Percentiles rank a stretch among this genome's conserved stretches.
phyloP scores from a whole-genome alignment of 2,329 filamentous ascomycete genomes.

The Penicillium sumatraense region DNA sequence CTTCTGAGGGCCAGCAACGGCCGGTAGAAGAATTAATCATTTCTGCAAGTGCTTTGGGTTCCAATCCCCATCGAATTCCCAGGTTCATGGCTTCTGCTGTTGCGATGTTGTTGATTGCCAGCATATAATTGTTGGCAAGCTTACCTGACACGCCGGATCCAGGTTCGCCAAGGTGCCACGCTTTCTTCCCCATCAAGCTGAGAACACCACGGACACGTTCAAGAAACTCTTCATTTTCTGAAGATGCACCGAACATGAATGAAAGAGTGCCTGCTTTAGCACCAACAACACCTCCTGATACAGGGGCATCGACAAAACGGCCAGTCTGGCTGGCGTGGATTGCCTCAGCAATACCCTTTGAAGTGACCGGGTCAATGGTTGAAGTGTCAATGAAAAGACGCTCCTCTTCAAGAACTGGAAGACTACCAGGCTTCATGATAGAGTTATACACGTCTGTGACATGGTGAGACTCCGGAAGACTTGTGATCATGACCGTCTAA shows the following conservation, averaged over 20 bases:
- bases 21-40: conserved; percentile 94
- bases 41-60: conserved; percentile 71
- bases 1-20: conserved; percentile 92
- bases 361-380: conserved; percentile 90
- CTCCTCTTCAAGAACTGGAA: conserved; percentile 58
- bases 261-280: conserved; percentile 85
- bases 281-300: conserved; percentile 95
- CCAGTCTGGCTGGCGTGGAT: conserved; percentile 71
- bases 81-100: conserved; percentile 71
- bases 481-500: conserved; percentile 85
- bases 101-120: conserved; percentile 88
- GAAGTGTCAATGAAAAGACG: conserved; percentile 94
- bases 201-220: conserved; percentile 71
- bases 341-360: conserved; percentile 73
- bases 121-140: conserved; percentile 94
- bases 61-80: conserved; percentile 65
- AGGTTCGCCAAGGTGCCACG: conserved; percentile 83
- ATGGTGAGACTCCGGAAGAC: conserved; percentile 85
- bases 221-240: conserved; percentile 55
- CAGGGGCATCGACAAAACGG: conserved; percentile 89
- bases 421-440: conserved; percentile 66
- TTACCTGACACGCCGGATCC: conserved; percentile 89
- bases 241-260: conserved; percentile 86
- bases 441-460: conserved; percentile 80
- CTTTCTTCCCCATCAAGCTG: conserved; percentile 80